Evolutionary conservation across 352 stramenopile species (phyloP), one percentile per base, ranked within the genome.

Genomic region (Phytophthora tubulina): DNA sequence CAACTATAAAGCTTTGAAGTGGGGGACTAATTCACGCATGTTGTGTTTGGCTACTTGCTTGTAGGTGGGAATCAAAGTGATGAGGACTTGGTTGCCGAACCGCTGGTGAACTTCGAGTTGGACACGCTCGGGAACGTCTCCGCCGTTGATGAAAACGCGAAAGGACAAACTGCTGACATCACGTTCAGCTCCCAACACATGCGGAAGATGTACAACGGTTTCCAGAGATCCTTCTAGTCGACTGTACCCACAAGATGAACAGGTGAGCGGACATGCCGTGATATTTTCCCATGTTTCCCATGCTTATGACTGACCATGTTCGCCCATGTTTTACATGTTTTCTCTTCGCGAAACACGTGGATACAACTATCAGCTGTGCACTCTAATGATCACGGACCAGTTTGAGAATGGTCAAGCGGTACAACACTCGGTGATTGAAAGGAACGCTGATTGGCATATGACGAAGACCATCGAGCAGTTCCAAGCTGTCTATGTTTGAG

Each of bases 291-390:
- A 57, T 49, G 45, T 57, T 55, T 48, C 46, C 3, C 1, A 17
- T 7, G 57, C 53, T n/a, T 49, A 27, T 27, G 21, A 27, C 21
- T 27, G 21, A 27, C 21, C 21, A 27, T 27, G 21, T n/a, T 35
- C 21, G 49, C 2, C 27, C 49, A 67, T 75, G 57, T 41, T 38
- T 48, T 46, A 5, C 3, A 46, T 17, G 13, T 63, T 27, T 27
- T 27, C 21, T 27, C 21, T 27, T 27, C 21, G 21, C 21, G 38
- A 14, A 30, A 13, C 4, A 9, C 32, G n/a, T 15, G 56, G 57
- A 4, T 65, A 50, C 45, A 65, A 65, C 33, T 65, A 65, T 11
- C 45, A 65, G 21, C 35, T 65, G 4, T 65, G 57, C 35, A 56
- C 57, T 1, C 10, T 65, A 2, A 65, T 65, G 45, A 17, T 57